Evolutionary conservation across 202 grass and related monocot genomes (phyloP).

Genomic region (Hordeum pubiflorum): DNA sequence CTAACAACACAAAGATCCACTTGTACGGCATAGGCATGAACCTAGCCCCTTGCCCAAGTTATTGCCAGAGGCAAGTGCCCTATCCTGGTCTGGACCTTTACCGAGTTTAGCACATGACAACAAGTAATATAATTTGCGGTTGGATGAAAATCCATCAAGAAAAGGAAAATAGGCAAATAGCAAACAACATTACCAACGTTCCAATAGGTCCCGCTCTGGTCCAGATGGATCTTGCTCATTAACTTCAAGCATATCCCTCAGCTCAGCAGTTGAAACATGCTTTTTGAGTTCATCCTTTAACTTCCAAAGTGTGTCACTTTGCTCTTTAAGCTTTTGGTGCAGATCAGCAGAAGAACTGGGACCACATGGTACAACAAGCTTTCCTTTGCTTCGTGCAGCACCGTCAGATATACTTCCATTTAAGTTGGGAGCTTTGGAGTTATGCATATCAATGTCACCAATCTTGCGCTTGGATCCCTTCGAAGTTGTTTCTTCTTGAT

Average conservation of each 20-base stretch:
- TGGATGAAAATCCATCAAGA: neutral
- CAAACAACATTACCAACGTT: conserved; percentile 55
- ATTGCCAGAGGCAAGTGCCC: neutral
- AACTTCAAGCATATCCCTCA: conserved; percentile 78
- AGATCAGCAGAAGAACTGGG: conserved; percentile 35
- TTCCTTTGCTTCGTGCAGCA: conserved; percentile 27
- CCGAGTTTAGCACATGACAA: neutral
- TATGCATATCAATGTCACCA: conserved; percentile 21
- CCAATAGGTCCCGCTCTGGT: conserved; percentile 70
- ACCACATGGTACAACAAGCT: conserved; percentile 25
- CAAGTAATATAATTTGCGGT: neutral
- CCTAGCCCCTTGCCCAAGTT: neutral
- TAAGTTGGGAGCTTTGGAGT: conserved; percentile 51
- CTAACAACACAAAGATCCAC: too few species aligned
- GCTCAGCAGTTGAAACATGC: conserved; percentile 61
- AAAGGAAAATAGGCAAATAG: conserved; percentile 14
- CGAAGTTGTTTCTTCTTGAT: conserved; percentile 42
- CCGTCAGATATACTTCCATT: conserved; percentile 38
- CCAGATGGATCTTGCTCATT: conserved; percentile 82
- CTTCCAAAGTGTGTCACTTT: conserved; percentile 80
- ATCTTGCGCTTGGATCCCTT: conserved; percentile 72
- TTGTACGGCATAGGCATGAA: neutral
- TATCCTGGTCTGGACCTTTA: neutral
- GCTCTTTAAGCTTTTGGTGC: conserved; percentile 63
- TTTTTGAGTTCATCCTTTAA: conserved; percentile 91